Evolutionary conservation across 1,284 basidiomycete genomes (phyloP), one percentile per base, ranked within the genome.

Genomic region (Malassezia equina): DNA sequence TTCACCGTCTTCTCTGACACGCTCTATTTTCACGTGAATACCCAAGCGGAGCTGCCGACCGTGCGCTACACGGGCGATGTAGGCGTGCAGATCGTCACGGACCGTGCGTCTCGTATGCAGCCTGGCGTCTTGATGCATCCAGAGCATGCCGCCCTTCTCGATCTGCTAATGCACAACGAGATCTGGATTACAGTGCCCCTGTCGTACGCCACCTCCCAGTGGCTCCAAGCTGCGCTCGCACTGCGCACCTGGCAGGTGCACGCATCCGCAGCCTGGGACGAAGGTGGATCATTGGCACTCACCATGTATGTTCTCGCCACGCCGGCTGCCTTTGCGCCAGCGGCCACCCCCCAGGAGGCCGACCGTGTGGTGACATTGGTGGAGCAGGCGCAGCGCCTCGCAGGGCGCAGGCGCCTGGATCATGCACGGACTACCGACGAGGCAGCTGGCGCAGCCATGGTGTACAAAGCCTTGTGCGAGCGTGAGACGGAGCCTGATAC

Each of bases 381-480:
- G 15, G 46, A 48, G 29, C 33, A 48, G 7, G 46, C 33, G 19
- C 28, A n/a, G 4, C 11, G 5, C 29, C 21, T 32, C 24, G 45
- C 7, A 9, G 43, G 43, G 1, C 6, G 15, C 9, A 9, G 4
- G 7, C 7, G 19, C 9, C 21, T 21, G n/a, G 12, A 13, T 13
- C 7, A n/a, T 6, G 4, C 13, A n/a, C 46, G 4, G 2, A 13
- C 9, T 21, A 25, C 23, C 11, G 33, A 39, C 25, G 46, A 34
- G 13, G 21, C 23, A 15, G 21, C 32, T 19, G 60, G 59, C 19
- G 61, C 64, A 4, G 48, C 52, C 29, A 59, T 70, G 31, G 58
- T 70, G 39, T 67, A 67, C 40, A 48, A 33, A 4, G 61, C 60
- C 24, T 52, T 69, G 9, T 51, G 52, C 13, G 52, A 48, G 1